Evolutionary conservation across 2,329 filamentous ascomycete genomes (phyloP).

Genomic region (Hysterium pulicare): DNA sequence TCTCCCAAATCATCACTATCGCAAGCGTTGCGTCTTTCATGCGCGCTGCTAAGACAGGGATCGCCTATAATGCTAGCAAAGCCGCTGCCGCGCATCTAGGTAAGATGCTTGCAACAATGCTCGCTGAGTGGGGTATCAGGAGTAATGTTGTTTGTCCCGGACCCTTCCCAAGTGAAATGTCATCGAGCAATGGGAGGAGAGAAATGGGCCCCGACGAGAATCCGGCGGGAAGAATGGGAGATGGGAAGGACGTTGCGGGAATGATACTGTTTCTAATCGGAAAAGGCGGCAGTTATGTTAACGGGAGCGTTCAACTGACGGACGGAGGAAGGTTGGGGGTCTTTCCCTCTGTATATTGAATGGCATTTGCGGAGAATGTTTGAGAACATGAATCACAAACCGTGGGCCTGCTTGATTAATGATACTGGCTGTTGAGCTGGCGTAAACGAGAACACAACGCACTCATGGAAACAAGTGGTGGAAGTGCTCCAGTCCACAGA

Average conservation of each 20-base stretch:
- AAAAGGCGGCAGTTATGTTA: constrained; percentile 52
- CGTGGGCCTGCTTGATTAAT: too few relatives aligned
- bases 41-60: constrained; percentile 32
- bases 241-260: constrained; percentile 47
- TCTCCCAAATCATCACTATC: constrained; percentile 47
- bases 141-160: constrained; percentile 48
- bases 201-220: constrained; percentile 33
- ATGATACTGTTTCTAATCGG: constrained; percentile 51
- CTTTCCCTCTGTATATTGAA: constrained; percentile 35
- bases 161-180: constrained; percentile 46
- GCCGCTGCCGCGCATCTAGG: constrained; percentile 43
- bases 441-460: too few relatives aligned
- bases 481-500: too few relatives aligned
- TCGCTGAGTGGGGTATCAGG: constrained; percentile 45
- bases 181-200: constrained; percentile 23
- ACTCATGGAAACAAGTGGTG: too few relatives aligned
- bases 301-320: constrained; percentile 50
- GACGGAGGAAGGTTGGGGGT: constrained; percentile 43
- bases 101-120: constrained; percentile 42
- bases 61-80: constrained; percentile 46
- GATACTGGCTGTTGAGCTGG: too few relatives aligned
- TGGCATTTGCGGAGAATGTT: too few relatives aligned
- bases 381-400: too few relatives aligned
- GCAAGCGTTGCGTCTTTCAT: constrained; percentile 42
- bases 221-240: constrained; percentile 41